Base-by-base conservation (phyloP, 2,329 filamentous ascomycete species). In the Aspergillus pseudoterreus region DNA sequence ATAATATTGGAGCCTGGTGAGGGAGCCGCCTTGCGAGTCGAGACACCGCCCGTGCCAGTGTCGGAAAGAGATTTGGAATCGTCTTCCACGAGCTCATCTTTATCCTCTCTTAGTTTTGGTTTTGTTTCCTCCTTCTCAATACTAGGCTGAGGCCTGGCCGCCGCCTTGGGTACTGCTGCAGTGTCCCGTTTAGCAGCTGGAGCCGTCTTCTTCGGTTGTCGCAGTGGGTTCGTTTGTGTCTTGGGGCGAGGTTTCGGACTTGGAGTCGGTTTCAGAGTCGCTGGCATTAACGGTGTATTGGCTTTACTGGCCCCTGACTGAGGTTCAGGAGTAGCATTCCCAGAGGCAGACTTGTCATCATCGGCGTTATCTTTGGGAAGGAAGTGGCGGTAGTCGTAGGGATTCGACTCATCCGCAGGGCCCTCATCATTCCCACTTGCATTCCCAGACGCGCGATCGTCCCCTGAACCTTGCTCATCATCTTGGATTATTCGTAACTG, bases 401-500 rank as follows among this genome's bases (percentile, higher is more conserved):
- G 75, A 51, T 78, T 78, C 54, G 65, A 67, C 2, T 71, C 66
- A 53, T 78, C 75, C 1, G 75, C 65, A 14, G 60, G 63, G 2
- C 68, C 70, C 43, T 75, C 72, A n/a, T 76, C 71, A n/a, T 75
- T 69, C 22, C 71, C 71, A 46, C 63, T 67, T 33, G 63, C 57
- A 24, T 61, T 62, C 6, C 57, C 68, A 10, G 57, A 56, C 9
- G 57, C 57, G 30, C 58, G 65, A 48, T 72, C 69, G 46, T 71
- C 71, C 2, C 64, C 61, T 12, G 63, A 67, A 17, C 52, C 55
- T 15, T 64, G 63, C 24, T 74, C 70, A n/a, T 72, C 67, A 30
- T 66, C 66, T 32, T 66, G 64, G 6, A 69, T 49, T 19, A 67
- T 68, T 24, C 72, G 76, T 35, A 94, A 78, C 54, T 89, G 88